A percentile compares a stretch with the other conserved stretches of the same genome.
Conservation (phyloP, 805 yeast species). For the Sugiyamaella valdiviana region DNA sequence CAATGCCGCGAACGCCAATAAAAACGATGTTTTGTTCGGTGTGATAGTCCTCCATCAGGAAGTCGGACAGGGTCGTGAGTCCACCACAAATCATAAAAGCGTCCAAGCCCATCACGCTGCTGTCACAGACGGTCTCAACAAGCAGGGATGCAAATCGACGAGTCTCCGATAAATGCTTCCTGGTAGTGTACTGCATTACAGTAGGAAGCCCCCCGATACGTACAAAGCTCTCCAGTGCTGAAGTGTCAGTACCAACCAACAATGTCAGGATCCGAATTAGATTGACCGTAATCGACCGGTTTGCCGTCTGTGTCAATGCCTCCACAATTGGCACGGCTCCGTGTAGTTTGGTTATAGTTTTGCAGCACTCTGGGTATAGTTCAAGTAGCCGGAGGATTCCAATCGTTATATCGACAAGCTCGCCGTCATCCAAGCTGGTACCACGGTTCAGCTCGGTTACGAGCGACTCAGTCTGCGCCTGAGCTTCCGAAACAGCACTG, state of each 20-base stretch:
- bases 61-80: slow-evolving; percentile 38
- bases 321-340: slow-evolving; percentile 23
- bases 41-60: slow-evolving; percentile 43
- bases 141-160: slow-evolving; percentile 20
- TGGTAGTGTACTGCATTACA: slow-evolving; percentile 18
- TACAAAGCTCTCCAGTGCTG: slow-evolving; percentile 20
- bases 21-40: slow-evolving; percentile 37
- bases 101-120: slow-evolving; percentile 34
- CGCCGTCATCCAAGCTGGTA: background rate
- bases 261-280: slow-evolving; percentile 11
- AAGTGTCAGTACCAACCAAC: slow-evolving; percentile 9
- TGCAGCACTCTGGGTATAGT: slow-evolving; percentile 16
- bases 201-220: slow-evolving; percentile 24
- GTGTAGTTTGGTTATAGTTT: slow-evolving; percentile 16
- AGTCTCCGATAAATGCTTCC: slow-evolving; percentile 10
- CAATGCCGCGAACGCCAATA: slow-evolving; percentile 39
- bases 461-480: background rate
- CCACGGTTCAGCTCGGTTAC: background rate
- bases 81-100: slow-evolving; percentile 47
- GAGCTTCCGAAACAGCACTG: background rate
- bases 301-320: slow-evolving; percentile 6
- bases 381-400: slow-evolving; percentile 5
- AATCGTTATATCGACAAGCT: background rate
- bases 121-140: slow-evolving; percentile 23
- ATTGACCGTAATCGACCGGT: slow-evolving; percentile 4